These are phyloP conservation scores for Puccinia polysora DNA, from an alignment of 1,284 basidiomycete genomes.

Conservation along the genomic window DNA sequence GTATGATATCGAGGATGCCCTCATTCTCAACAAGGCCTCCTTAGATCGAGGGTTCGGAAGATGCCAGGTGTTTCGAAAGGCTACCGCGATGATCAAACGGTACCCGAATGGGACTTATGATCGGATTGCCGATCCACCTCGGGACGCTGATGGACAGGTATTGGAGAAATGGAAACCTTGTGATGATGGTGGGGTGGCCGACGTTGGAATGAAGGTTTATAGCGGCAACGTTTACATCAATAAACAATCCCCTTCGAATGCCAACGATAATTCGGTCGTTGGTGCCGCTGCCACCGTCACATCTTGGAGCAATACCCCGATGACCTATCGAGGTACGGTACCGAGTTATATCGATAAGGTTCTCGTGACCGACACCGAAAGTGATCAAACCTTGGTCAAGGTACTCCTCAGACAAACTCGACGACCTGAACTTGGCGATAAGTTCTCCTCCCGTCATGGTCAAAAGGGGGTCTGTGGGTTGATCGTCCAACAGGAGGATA, in stretches of 20 bases:
- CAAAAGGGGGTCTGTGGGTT: conserved; percentile 98
- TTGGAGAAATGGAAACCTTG: conserved; percentile 81
- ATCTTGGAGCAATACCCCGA: conserved; percentile 76
- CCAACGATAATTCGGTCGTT: conserved; percentile 60
- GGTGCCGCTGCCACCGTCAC: conserved; percentile 58
- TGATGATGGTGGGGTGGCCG: conserved; percentile 84
- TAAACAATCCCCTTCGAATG: conserved; percentile 90
- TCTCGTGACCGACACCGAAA: conserved; percentile 86
- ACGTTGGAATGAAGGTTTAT: conserved; percentile 87
- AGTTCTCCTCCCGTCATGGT: conserved; percentile 95
- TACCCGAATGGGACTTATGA: conserved; percentile 96
- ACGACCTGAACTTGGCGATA: conserved; percentile 93
- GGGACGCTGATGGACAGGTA: conserved; percentile 69
- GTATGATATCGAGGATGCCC: conserved; percentile 98
- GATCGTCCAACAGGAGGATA: conserved; percentile 96
- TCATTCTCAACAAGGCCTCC: conserved; percentile 94
- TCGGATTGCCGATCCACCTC: conserved; percentile 83
- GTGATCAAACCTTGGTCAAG: conserved; percentile 96
- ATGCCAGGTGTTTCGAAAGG: conserved; percentile 95
- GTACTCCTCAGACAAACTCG: conserved; percentile 96
- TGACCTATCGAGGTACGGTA: conserved; percentile 79
- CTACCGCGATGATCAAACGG: conserved; percentile 84
- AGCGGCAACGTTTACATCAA: conserved; percentile 93
- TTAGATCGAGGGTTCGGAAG: conserved; percentile 95
- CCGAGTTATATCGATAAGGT: conserved; percentile 95